phyloP scores from a whole-genome alignment of 495 filamentous ascomycete species.

The Cercophora scortea region DNA sequence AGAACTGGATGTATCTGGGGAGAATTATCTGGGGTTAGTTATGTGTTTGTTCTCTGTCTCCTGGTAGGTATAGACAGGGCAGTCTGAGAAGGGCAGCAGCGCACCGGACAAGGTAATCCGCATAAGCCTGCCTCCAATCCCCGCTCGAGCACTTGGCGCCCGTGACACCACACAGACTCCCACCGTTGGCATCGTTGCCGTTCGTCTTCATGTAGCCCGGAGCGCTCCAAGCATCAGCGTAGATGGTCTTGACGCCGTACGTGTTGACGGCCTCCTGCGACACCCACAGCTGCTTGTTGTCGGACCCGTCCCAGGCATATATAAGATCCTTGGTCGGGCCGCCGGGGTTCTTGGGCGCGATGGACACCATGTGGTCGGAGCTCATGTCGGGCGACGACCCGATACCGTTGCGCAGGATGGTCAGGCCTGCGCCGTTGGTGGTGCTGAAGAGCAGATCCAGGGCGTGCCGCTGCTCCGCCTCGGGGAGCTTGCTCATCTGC shows the following conservation, averaged over 20 bases:
- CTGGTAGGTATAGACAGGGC: too few species aligned
- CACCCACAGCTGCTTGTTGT: constrained; percentile 43
- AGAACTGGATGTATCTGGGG: constrained; percentile 36
- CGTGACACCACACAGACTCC: constrained; percentile 43
- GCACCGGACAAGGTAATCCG: constrained; percentile 41
- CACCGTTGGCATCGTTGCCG: constrained; percentile 41
- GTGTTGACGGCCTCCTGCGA: constrained; percentile 34
- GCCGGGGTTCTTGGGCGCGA: constrained; percentile 35
- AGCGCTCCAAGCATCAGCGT: constrained; percentile 50
- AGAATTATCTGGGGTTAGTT: too few species aligned
- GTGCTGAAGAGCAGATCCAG: constrained; percentile 42
- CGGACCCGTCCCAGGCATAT: constrained; percentile 38
- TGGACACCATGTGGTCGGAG: constrained; percentile 33
- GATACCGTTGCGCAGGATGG: constrained; percentile 50
- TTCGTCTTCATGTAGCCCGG: constrained; percentile 54
- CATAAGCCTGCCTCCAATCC: constrained; percentile 50
- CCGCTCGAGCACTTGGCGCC: constrained; percentile 39
- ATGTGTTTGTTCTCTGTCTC: too few species aligned
- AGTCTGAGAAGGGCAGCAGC: too few species aligned
- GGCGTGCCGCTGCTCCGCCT: constrained; percentile 25
- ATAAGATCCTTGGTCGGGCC: constrained; percentile 20
- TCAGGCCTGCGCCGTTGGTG: constrained; percentile 39
- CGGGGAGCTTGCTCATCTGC: constrained; percentile 22
- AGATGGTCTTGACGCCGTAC: constrained; percentile 42
- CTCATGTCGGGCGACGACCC: constrained; percentile 35